Percentiles rank a stretch among this genome's conserved stretches.
phyloP scores from a whole-genome alignment of 2,329 filamentous ascomycete genomes.

The Pseudopyrenochaeta lycopersici region DNA sequence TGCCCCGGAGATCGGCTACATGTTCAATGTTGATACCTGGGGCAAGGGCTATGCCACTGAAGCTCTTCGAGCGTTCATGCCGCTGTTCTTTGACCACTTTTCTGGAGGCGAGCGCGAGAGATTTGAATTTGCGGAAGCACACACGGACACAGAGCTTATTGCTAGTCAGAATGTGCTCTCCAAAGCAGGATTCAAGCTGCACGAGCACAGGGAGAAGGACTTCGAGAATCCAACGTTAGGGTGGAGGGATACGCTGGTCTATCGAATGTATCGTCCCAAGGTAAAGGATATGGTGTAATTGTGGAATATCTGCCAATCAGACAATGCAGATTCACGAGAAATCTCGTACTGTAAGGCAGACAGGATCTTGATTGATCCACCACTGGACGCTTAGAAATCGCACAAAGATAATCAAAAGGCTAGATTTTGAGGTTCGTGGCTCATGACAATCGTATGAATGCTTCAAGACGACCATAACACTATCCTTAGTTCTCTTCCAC shows the following conservation, averaged over 20 bases:
- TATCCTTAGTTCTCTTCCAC: background rate
- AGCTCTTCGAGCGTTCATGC: conserved; percentile 53
- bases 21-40: conserved; percentile 51
- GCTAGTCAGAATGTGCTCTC: conserved; percentile 65
- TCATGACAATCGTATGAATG: background rate
- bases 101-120: conserved; percentile 3
- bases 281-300: background rate
- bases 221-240: conserved; percentile 50
- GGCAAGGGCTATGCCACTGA: conserved; percentile 57
- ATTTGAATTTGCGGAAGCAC: conserved; percentile 49
- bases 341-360: no score
- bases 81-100: conserved; percentile 51
- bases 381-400: no score
- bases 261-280: conserved; percentile 36
- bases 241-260: conserved; percentile 48
- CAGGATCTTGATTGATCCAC: no score
- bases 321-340: no score
- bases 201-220: conserved; percentile 53
- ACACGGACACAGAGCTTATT: conserved; percentile 60
- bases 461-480: background rate
- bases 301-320: no score
- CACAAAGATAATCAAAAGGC: no score
- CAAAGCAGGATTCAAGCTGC: conserved; percentile 64
- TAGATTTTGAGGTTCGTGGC: no score
- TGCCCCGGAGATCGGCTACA: conserved; percentile 54